Evolutionary conservation across 495 filamentous ascomycete species (phyloP).

Genomic region (Neurospora sp.): DNA sequence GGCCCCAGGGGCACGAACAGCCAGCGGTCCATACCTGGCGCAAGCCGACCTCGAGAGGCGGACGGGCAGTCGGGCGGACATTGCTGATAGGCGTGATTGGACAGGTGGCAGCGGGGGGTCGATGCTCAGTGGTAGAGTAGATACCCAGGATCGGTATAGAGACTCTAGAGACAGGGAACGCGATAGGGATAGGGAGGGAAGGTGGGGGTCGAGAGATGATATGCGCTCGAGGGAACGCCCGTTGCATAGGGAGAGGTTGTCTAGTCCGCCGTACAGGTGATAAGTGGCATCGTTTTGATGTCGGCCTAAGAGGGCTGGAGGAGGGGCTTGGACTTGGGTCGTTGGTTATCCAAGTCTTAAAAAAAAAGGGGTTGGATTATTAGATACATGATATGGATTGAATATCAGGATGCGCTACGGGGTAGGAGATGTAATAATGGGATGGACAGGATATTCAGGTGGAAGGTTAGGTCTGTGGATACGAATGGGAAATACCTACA

Average conservation of each 20-base stretch:
- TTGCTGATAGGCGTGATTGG: constrained; percentile 9
- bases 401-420: not conserved
- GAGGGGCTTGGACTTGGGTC: not conserved
- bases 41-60: constrained; percentile 16
- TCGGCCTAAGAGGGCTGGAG: not conserved
- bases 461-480: not conserved
- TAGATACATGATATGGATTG: not conserved
- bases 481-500: not conserved
- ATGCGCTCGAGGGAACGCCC: not conserved
- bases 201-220: not conserved
- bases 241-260: not conserved
- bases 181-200: not conserved
- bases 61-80: constrained; percentile 24
- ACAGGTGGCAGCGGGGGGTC: not conserved
- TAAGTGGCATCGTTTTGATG: not conserved
- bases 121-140: not conserved
- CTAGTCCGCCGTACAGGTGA: not conserved
- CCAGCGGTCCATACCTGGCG: not conserved
- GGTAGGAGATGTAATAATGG: not conserved
- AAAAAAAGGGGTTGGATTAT: not conserved
- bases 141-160: not conserved
- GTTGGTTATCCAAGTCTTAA: not conserved
- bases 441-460: not conserved
- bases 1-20: not conserved
- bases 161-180: constrained; percentile 1